Base-by-base conservation (phyloP, 208 protist species). In the Acanthamoeba castellanii region DNA sequence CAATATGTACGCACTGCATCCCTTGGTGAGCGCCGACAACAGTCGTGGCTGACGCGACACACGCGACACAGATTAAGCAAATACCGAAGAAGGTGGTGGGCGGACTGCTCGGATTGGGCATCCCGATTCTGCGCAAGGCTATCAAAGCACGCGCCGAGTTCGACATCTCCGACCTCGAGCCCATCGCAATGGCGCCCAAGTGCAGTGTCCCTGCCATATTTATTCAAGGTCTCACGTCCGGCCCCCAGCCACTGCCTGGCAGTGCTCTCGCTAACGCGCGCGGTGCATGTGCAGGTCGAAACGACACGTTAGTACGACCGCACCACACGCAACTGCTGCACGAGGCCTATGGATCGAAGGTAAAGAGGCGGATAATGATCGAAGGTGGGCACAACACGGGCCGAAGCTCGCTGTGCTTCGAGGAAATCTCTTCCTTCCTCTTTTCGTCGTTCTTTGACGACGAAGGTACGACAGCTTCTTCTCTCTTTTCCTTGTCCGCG, bases 81-180 rank as follows among this genome's bases (percentile, higher is more conserved):
- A 92, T 92, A 20, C 87, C 87, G 59, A 92, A 74, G 55, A 76
- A 76, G 32, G 87, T 92, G 8, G 61, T 68, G 16, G 87, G 87
- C 14, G 87, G 87, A 16, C 25, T 92, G 64, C 20, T 92, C 1
- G 87, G 87, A 27, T 32, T 92, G 25, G 61, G 59, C 6, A 92
- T 92, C 42, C 55, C 55, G 27, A 92, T 92, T 18, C 34, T 92
- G 22, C 87, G 87, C 20, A 92, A 92, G 37, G 64, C 34, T 34
- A 92, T 92, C 42, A 42, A 50, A 27, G 27, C 13, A 2, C 55
- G 64, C 25, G 87, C 87, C 32, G 87, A 76, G 14, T 92, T 92
- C 27, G 87, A 92, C 45, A 92, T 92, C 61, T 22, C 81, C 7
- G 81, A 88, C 25, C 81, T 88, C 25, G 81, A 88, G 52, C 81